Evolutionary conservation across 1,284 basidiomycete species (phyloP), one percentile per base, ranked within the genome.

Genomic region (Leccinum proximum): DNA sequence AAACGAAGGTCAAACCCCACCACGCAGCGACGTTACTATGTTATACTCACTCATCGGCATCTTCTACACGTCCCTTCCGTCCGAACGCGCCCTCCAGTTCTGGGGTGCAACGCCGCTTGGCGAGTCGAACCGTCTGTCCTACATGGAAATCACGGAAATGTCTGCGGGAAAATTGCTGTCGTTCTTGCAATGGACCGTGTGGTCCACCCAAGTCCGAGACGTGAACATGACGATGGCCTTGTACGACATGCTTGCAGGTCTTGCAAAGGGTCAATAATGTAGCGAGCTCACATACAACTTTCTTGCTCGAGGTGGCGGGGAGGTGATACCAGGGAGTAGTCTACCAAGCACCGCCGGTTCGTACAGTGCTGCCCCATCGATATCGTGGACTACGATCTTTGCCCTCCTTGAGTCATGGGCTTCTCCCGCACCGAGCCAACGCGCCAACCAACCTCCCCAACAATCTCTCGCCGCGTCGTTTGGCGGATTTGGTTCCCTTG

Each of bases 211-310:
- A 67, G 81, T 84, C 4, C 85, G 91, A 60, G 88, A 93, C 65
- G 75, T 84, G 6, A 85, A 86, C 7, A 89, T 94, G 81, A 82
- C 88, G 22, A 87, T 86, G 68, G 91, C 94, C 0, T 80, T 96
- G 65, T 96, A 93, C 76, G 91, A 95, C 68, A 94, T 97, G 93
- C 79, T 97, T 22, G 80, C 85, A 4, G 93, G 94, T n/a, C 82
- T 97, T 26, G 86, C 94, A 0, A 88, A 89, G 59, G 95, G 95
- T 0, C 87, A 91, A 57, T 86, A 88, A 64, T 94, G 93, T 70
- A 93, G 92, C 67, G 91, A 93, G 69, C 80, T 92, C 22, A 88
- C 92, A 0, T 93, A 93, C 78, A 93, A 94, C 72, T 94, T 95
- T 74, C 84, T 95, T 73, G 90, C 86, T 11, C 79, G 87, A 38